Evolutionary conservation across 169 alveolate genomes (phyloP), one percentile per base, ranked within the genome.

Genomic region (Sarcocystis neurona): DNA sequence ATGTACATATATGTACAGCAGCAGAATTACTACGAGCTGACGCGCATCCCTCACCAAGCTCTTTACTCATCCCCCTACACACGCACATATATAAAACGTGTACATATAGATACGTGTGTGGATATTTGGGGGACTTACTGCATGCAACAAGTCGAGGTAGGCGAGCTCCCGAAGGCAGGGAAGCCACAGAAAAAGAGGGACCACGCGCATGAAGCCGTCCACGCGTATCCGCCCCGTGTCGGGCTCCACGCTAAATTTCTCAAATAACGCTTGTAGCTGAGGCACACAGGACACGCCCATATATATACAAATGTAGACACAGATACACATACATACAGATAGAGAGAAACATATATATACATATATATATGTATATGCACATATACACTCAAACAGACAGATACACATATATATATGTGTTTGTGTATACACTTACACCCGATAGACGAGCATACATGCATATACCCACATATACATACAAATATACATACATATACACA

Each of bases 221-320:
- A 75, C 85, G 8, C 50, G 79, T 18, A 89, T 48, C 27, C 89
- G 66, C 12, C 89, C 85, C 4, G 34, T 77, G 46, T 66, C 89
- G 41, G 92, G 89, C 37, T 79, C 92, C 8, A 89, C 66, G 79
- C 89, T 77, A 78, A 89, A 89, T 44, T 89, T 89, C 74, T 79
- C 92, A 44, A 89, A 89, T 47, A 89, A 72, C 39, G 47, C 44
- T 43, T 32, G 43, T 4, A 53, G 79, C 88, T 82, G 63, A 15
- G 60, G 30, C 23, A 10, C 41, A 39, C 23, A 50, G 8, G 1
- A 43, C 4, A 3, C 18, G 60, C 8, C 27, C 8, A 50, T 18
- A 18, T 18, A 10, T 8, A 18, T 8, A 10, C 27, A 50, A 18
- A 50, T 50, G 27, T 8, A 50, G 18, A 8, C 27, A 8, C 2